Evolutionary conservation across 2,329 filamentous ascomycete species (phyloP).

Genomic region (Rhexocercosporidium sp.): DNA sequence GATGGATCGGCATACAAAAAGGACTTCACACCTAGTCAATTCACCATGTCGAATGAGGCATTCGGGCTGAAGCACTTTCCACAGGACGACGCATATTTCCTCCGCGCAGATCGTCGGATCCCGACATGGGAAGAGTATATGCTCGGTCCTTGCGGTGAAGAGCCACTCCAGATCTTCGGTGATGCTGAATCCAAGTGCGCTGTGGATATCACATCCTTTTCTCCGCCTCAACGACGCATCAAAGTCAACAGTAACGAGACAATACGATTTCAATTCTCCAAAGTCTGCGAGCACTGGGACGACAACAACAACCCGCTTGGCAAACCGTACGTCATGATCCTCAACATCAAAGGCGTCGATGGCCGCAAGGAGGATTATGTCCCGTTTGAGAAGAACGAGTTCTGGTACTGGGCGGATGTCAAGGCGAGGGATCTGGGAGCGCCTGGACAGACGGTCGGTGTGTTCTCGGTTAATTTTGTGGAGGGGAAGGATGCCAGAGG

Average conservation of each 20-base stretch:
- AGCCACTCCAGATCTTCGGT: constrained; percentile 52
- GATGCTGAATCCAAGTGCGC: constrained; percentile 54
- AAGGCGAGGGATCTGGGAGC: constrained; percentile 66
- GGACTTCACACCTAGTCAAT: constrained; percentile 68
- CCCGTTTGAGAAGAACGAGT: constrained; percentile 77
- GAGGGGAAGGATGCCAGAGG: constrained; percentile 45
- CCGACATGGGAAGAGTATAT: constrained; percentile 85
- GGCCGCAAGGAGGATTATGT: constrained; percentile 71
- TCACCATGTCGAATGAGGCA: constrained; percentile 71
- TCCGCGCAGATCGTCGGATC: constrained; percentile 71
- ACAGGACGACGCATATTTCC: constrained; percentile 68
- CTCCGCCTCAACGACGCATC: constrained; percentile 65
- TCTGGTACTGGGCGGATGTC: constrained; percentile 83
- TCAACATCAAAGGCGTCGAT: constrained; percentile 69
- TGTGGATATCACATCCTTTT: constrained; percentile 62
- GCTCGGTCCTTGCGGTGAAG: constrained; percentile 60
- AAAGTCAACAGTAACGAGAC: constrained; percentile 61
- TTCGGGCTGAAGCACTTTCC: constrained; percentile 87
- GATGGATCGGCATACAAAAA: constrained; percentile 64
- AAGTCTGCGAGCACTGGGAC: constrained; percentile 83
- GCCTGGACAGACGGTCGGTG: constrained; percentile 69
- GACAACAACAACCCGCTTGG: constrained; percentile 70
- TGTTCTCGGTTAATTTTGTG: constrained; percentile 63
- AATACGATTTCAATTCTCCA: constrained; percentile 80
- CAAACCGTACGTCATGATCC: constrained; percentile 70